These are phyloP conservation scores for Fomitopsis betulina DNA, from an alignment of 1,284 basidiomycete species.

Conservation along the genomic window DNA sequence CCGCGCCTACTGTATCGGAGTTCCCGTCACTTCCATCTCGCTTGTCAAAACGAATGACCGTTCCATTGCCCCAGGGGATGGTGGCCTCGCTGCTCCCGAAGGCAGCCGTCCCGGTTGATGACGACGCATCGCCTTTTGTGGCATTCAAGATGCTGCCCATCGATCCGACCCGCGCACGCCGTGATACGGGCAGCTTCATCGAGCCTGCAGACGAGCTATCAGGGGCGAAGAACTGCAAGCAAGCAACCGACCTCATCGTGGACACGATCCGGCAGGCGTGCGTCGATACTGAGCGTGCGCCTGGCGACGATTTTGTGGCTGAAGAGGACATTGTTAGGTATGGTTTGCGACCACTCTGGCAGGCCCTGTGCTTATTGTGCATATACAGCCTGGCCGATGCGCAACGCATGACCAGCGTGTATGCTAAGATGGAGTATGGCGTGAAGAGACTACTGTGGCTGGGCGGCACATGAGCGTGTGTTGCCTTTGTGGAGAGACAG, in stretches of 20 bases:
- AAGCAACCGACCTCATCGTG: conserved; percentile 74
- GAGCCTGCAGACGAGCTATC: conserved; percentile 60
- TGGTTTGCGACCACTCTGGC: conserved; percentile 22
- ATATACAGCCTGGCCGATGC: conserved; percentile 69
- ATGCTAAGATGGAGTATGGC: conserved; percentile 88
- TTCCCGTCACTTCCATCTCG: conserved; percentile 1
- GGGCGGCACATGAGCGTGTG: conserved; percentile 42
- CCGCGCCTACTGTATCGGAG: conserved; percentile 6
- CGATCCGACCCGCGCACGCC: conserved; percentile 53
- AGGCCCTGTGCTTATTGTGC: conserved; percentile 6
- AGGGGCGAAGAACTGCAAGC: conserved; percentile 64
- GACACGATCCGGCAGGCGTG: conserved; percentile 67
- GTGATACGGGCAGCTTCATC: conserved; percentile 48
- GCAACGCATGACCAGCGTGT: conserved; percentile 74
- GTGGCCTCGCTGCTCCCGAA: conserved; percentile 31
- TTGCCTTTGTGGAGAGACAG: neutral
- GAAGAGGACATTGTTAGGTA: conserved; percentile 80
- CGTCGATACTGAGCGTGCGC: conserved; percentile 49
- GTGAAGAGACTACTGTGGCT: conserved; percentile 87
- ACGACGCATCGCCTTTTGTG: conserved; percentile 44
- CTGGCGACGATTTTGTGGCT: conserved; percentile 43
- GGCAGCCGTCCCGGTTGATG: conserved; percentile 27
- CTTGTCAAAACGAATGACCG: conserved; percentile 2
- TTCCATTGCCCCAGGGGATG: conserved; percentile 13
- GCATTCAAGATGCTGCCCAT: conserved; percentile 76